Conservation (phyloP, 192 early-diverging fungal genomes). For the Kappamyces sp. region DNA sequence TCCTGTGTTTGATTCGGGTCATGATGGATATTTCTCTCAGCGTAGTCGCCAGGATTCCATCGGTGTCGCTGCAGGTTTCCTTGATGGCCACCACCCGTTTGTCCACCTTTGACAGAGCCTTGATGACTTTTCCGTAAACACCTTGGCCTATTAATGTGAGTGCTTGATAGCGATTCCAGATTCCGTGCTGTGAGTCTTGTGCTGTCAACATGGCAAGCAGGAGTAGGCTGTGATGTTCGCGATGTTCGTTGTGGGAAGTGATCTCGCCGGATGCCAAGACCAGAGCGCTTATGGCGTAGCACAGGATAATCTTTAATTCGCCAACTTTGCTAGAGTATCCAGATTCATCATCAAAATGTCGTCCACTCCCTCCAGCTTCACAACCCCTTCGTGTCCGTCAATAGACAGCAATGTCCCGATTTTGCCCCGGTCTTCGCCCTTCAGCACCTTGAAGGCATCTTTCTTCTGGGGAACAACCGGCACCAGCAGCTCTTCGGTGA, state of each 20-base stretch:
- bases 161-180: slow-evolving; percentile 9
- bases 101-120: background rate
- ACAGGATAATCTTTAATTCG: background rate
- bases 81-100: slow-evolving; percentile 12
- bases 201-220: no score
- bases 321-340: slow-evolving; percentile 16
- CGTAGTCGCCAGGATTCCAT: slow-evolving; percentile 14
- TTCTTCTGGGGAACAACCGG: slow-evolving; percentile 26
- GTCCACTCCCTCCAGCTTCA: slow-evolving; percentile 22
- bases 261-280: background rate
- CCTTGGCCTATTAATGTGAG: slow-evolving; percentile 12
- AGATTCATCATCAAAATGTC: slow-evolving; percentile 20
- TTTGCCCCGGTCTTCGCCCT: slow-evolving; percentile 18
- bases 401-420: slow-evolving; percentile 26
- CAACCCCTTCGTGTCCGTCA: slow-evolving; percentile 33
- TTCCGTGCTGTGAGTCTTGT: background rate
- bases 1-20: slow-evolving; percentile 8
- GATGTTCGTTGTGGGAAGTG: no score
- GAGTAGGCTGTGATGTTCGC: no score
- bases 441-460: slow-evolving; percentile 25
- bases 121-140: slow-evolving; percentile 13
- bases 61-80: slow-evolving; percentile 5
- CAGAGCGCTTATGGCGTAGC: background rate
- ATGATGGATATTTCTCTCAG: slow-evolving; percentile 12
- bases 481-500: slow-evolving; percentile 19